Base-by-base conservation (phyloP, 257 asterid species). In the Hygrophila difformis region DNA sequence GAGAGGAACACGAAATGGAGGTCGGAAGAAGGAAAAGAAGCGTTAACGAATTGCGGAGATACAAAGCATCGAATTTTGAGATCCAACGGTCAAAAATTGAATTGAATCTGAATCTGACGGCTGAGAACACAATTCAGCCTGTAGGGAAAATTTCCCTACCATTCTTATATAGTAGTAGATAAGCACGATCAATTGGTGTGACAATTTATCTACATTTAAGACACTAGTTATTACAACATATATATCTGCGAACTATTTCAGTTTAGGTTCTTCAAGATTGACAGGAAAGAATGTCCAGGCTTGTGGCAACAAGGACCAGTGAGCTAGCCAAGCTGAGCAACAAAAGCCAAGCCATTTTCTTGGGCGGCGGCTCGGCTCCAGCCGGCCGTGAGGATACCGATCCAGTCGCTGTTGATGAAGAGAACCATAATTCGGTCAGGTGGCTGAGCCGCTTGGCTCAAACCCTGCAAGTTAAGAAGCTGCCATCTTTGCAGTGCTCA, bases 271-370 rank as follows among this genome's bases (percentile, higher is more conserved):
- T 1, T 52, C 4, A 43, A 24, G 47, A 36, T 26, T n/a, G 33
- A 14, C 2, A 44, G 15, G 8, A 6, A 15, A 11, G 13, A 16
- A 74, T 69, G 91, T 67, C 82, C 36, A 69, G 60, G 53, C 44
- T 76, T 13, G 65, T 69, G 53, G 93, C 77, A 49, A 77, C 54
- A 5, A 77, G 83, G 81, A 78, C 55, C 12, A 51, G 48, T 33
- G 77, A 72, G 68, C 18, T 55, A 18, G 74, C 74, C 46, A 74
- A 74, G 64, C 47, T 50, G 43, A 64, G 72, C 10, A 64, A 59
- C 47, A 72, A 60, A 56, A 59, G 26, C 19, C 51, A 47, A 47
- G 38, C 53, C 42, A 9, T 9, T 33, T 39, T 18, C 55, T n/a
- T n/a, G n/a, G 13, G 65, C 5, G 34, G 10, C 12, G 64, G 37